Evolutionary conservation across 2,329 filamentous ascomycete species (phyloP).

Genomic region (Neonectria faginata): DNA sequence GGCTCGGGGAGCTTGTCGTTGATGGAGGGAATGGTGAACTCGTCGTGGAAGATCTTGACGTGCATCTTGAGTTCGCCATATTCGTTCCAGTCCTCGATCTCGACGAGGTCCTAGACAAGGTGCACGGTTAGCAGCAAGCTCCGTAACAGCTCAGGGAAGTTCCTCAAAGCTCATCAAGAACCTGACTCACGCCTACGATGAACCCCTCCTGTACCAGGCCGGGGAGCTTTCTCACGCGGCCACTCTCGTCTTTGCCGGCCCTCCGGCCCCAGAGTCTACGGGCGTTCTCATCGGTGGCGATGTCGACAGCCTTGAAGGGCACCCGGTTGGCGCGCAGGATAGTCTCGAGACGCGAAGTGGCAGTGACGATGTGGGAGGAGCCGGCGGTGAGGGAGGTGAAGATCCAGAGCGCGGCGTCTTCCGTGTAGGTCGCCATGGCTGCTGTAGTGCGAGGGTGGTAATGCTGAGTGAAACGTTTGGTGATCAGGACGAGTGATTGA

Average conservation of each 20-base stretch:
- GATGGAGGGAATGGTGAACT: slow-evolving; percentile 68
- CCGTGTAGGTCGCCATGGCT: slow-evolving; percentile 60
- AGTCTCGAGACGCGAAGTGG: slow-evolving; percentile 93
- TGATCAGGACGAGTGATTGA: slow-evolving; percentile 11
- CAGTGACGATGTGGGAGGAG: slow-evolving; percentile 95
- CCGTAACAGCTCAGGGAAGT: slow-evolving; percentile 1
- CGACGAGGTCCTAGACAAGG: slow-evolving; percentile 79
- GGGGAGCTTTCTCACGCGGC: slow-evolving; percentile 81
- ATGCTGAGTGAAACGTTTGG: slow-evolving; percentile 1
- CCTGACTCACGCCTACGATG: slow-evolving; percentile 80
- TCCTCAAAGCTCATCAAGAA: not conserved
- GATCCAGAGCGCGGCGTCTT: slow-evolving; percentile 84
- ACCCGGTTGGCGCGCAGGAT: slow-evolving; percentile 96
- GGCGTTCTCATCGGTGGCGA: slow-evolving; percentile 89
- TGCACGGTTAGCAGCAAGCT: not conserved
- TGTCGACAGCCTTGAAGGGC: slow-evolving; percentile 91
- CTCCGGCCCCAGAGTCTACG: slow-evolving; percentile 89
- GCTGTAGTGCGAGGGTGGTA: not conserved
- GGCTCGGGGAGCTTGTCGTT: slow-evolving; percentile 61
- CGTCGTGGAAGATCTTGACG: slow-evolving; percentile 76
- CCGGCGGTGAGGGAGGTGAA: slow-evolving; percentile 97
- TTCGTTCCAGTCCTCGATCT: slow-evolving; percentile 99
- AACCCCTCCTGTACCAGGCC: slow-evolving; percentile 88
- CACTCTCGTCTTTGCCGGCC: slow-evolving; percentile 75
- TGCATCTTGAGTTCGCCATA: slow-evolving; percentile 94